Evolutionary conservation across 106 monocot genomes (phyloP).

Genomic region (Gastrodia elata): DNA sequence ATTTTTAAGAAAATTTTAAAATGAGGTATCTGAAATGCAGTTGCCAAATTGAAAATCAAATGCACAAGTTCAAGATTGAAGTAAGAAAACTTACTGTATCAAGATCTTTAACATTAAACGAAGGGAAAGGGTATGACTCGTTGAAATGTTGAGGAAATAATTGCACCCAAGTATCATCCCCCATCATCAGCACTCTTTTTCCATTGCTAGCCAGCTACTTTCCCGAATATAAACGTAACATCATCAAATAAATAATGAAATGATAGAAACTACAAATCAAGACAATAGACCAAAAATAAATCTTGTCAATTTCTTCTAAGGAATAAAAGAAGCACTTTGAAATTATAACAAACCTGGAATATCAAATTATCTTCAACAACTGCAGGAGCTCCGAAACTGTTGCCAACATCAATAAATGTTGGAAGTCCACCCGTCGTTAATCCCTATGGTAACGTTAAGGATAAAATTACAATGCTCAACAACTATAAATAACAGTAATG

Average conservation of each 20-base stretch:
- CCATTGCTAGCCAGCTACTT: conserved; percentile 71
- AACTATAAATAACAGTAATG: background rate
- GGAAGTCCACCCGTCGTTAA: conserved; percentile 97
- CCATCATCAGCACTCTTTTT: conserved; percentile 92
- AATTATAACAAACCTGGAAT: conserved; percentile 54
- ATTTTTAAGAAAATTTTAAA: background rate
- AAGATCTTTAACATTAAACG: conserved; percentile 99
- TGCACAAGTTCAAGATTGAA: background rate
- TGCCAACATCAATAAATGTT: conserved; percentile 95
- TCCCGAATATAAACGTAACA: background rate
- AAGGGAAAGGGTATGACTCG: conserved; percentile 77
- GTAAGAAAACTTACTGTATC: conserved; percentile 53
- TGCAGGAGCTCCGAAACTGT: conserved; percentile 98
- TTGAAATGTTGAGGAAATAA: conserved; percentile 80
- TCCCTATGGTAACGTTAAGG: conserved; percentile 27
- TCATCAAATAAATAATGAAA: conserved; percentile 6
- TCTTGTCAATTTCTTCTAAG: conserved; percentile 5
- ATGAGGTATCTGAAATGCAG: background rate
- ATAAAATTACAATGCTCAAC: background rate
- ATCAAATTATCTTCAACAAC: conserved; percentile 91
- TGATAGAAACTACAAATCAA: background rate
- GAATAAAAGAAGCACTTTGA: background rate
- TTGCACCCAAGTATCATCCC: conserved; percentile 96
- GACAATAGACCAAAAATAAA: background rate
- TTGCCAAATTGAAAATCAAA: background rate